A percentile compares a stretch with the other conserved stretches of the same genome.
These are phyloP conservation scores for Pontederia crassipes DNA, from an alignment of 176 grass and related monocot species.

Conservation along the genomic window DNA sequence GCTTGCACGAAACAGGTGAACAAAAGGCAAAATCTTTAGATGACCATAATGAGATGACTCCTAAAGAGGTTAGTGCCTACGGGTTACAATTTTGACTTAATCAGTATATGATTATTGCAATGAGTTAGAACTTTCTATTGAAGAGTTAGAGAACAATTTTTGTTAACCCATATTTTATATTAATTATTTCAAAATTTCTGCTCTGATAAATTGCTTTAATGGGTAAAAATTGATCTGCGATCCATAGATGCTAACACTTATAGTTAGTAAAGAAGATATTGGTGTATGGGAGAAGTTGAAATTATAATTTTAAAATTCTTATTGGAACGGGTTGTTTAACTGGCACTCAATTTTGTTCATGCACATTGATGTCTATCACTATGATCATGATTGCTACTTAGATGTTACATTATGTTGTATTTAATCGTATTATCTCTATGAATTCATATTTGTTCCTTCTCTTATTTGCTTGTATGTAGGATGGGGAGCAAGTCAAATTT, in stretches of 20 bases:
- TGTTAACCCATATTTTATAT: too few relatives aligned
- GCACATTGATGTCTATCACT: background rate
- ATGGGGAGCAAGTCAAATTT: conserved; percentile 33
- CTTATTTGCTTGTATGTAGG: conserved; percentile 24
- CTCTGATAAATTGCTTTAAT: too few relatives aligned
- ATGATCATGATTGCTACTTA: background rate
- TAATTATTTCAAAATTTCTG: too few relatives aligned
- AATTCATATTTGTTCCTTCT: background rate
- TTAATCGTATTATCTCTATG: background rate
- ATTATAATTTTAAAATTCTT: too few relatives aligned
- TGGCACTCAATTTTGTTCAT: too few relatives aligned
- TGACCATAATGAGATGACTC: conserved; percentile 18
- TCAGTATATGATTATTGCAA: background rate
- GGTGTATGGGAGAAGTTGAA: too few relatives aligned
- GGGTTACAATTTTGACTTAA: background rate
- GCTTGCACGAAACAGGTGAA: conserved; percentile 19
- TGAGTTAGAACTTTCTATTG: background rate
- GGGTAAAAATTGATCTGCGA: too few relatives aligned
- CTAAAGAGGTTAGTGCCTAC: background rate
- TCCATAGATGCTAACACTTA: too few relatives aligned
- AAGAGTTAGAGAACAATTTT: too few relatives aligned
- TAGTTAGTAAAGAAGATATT: too few relatives aligned
- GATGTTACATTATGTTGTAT: background rate
- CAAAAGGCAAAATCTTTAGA: conserved; percentile 25
- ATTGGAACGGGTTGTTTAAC: too few relatives aligned